phyloP scores from a whole-genome alignment of 2,329 filamentous ascomycete genomes.

The Endoconidiophora polonica region DNA sequence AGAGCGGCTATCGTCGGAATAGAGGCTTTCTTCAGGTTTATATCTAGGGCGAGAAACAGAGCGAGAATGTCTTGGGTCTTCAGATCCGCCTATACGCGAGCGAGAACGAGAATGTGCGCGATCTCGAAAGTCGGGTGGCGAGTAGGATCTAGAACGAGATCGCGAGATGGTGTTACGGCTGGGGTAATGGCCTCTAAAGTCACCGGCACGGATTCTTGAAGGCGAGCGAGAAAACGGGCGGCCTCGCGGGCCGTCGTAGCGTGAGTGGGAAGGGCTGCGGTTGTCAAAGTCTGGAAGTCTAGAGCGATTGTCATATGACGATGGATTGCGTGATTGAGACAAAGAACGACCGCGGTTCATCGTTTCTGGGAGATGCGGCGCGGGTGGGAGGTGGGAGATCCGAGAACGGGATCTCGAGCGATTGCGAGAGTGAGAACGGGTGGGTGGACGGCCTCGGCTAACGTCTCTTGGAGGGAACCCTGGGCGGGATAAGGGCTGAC shows the following conservation, averaged over 20 bases:
- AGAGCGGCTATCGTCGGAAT: background rate
- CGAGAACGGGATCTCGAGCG: slow-evolving; percentile 1
- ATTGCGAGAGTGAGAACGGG: background rate
- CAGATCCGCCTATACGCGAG: background rate
- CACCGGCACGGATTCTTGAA: background rate
- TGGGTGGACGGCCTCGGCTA: background rate
- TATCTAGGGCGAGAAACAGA: background rate
- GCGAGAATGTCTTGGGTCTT: background rate
- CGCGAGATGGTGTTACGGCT: background rate
- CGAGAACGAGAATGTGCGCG: slow-evolving; percentile 5
- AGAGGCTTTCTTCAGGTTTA: background rate
- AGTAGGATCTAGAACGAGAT: background rate
- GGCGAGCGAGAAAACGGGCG: background rate
- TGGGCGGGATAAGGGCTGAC: background rate
- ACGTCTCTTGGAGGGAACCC: background rate
- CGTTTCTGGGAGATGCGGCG: background rate
- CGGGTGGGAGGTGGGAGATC: too few species aligned
- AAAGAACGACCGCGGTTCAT: background rate
- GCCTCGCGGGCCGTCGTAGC: background rate
- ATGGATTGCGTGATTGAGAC: slow-evolving; percentile 1
- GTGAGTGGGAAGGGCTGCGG: too few species aligned
- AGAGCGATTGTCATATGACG: background rate
- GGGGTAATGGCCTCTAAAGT: background rate
- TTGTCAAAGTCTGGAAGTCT: background rate
- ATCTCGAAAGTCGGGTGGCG: slow-evolving; percentile 1